Evolutionary conservation across 805 yeast species (phyloP).

Genomic region (Nakazawaea wyomingensis): DNA sequence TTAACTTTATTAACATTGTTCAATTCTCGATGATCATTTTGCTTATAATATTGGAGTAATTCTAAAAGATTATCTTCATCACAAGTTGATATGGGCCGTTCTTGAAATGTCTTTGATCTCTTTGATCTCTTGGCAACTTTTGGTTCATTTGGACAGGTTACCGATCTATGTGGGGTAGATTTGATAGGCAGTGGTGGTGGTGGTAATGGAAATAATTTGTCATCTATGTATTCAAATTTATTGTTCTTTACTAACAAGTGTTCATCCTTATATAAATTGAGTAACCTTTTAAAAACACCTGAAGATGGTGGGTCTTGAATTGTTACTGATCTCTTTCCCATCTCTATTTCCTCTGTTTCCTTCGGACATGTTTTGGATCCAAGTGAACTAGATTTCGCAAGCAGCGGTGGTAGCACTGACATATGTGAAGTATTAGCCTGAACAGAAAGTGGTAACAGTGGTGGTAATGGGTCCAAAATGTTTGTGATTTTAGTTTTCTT

Average conservation of each 20-base stretch:
- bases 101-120: background rate
- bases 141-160: background rate
- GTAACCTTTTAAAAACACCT: no score
- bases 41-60: constrained; percentile 18
- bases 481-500: background rate
- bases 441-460: background rate
- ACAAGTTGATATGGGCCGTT: background rate
- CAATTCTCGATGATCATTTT: constrained; percentile 15
- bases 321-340: no score
- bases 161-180: background rate
- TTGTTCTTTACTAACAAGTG: no score
- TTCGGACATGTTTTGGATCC: no score
- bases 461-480: background rate
- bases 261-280: no score
- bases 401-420: no score
- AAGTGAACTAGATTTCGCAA: no score
- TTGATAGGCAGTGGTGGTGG: background rate
- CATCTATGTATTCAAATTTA: no score
- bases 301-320: no score
- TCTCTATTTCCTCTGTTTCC: no score
- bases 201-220: background rate
- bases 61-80: constrained; percentile 17
- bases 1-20: constrained; percentile 30
- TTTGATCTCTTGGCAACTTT: background rate
- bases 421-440: no score